Percentiles rank a stretch among this genome's conserved stretches.
Evolutionary conservation across 345 rosid species (phyloP).

Genomic region (Anastatica hierochuntica): DNA sequence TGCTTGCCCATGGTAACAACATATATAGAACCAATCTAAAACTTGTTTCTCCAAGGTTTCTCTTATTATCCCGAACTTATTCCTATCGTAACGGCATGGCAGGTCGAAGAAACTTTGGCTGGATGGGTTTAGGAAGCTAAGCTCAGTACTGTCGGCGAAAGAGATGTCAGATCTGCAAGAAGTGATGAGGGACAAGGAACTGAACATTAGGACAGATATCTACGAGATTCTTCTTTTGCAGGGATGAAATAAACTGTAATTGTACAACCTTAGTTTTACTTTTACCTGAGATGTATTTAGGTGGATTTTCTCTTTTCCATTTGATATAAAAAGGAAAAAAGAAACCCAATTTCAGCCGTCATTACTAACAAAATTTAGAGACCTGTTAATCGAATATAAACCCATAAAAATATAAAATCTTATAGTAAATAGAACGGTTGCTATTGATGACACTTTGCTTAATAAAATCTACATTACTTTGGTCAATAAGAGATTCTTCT

Average conservation of each 20-base stretch:
- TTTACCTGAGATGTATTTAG: too few species aligned
- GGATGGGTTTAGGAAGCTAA: constrained; percentile 70
- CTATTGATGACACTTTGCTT: too few species aligned
- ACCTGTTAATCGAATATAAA: too few species aligned
- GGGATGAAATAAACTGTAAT: constrained; percentile 24
- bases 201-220: constrained; percentile 87
- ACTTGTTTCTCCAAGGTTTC: neutral
- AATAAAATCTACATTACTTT: too few species aligned
- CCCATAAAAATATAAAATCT: too few species aligned
- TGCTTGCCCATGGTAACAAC: constrained; percentile 82
- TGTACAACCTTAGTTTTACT: too few species aligned
- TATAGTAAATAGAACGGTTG: too few species aligned
- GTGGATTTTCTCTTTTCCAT: too few species aligned
- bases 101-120: constrained; percentile 95
- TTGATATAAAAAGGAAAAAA: too few species aligned
- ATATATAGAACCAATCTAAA: neutral
- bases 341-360: too few species aligned
- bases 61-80: neutral
- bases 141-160: constrained; percentile 48
- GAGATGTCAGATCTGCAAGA: constrained; percentile 94
- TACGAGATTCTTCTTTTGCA: constrained; percentile 91
- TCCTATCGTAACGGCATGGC: constrained; percentile 9
- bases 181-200: constrained; percentile 92
- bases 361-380: too few species aligned
- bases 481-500: too few species aligned